Base-by-base conservation (phyloP, 164 flowering plant species). In the Stephania cephalantha region DNA sequence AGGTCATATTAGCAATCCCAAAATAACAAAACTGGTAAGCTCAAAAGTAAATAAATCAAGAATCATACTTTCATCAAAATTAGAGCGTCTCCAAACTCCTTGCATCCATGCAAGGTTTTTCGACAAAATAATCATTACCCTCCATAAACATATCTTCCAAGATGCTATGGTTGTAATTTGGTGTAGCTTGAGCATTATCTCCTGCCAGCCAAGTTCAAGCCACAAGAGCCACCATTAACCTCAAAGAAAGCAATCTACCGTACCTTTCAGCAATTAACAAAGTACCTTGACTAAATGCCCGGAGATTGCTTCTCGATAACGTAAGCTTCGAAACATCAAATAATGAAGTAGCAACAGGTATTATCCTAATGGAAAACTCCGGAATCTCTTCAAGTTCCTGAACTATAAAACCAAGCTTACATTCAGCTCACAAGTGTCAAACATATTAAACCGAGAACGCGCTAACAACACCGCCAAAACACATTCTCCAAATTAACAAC, bases 141-240 rank as follows among this genome's bases (percentile, higher is more conserved):
- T 90, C 98, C 35, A 93, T 69, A 76, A 84, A 84, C 92, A 93
- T 86, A 81, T 95, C 99, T 86, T 95, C 99, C 86, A 95, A 83
- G 42, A 95, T 92, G 83, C 97, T 93, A 72, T 78, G 77, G 73
- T 90, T 93, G 81, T 95, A 95, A 76, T 73, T 87, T 6, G 93
- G 95, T 22, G 99, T 90, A 77, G 94, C 81, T 82, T 77, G 84
- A 71, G 82, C 69, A 71, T 29, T 70, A 77, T 65, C 75, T 58
- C 80, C 90, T 80, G 82, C 74, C 74, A 69, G 74, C 20, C 70
- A 69, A 69, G 15, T 68, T 4, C 66, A 61, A 61, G 25, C 66
- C n/a, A 74, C 50, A 76, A 76, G 20, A 65, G 25, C 22, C 44
- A 65, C 45, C 8, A 3, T 20, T 52, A 8, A 30, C 12, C 7